phyloP scores from a whole-genome alignment of 225 moss, liverwort and hornwort species.

The Asterella californica region DNA sequence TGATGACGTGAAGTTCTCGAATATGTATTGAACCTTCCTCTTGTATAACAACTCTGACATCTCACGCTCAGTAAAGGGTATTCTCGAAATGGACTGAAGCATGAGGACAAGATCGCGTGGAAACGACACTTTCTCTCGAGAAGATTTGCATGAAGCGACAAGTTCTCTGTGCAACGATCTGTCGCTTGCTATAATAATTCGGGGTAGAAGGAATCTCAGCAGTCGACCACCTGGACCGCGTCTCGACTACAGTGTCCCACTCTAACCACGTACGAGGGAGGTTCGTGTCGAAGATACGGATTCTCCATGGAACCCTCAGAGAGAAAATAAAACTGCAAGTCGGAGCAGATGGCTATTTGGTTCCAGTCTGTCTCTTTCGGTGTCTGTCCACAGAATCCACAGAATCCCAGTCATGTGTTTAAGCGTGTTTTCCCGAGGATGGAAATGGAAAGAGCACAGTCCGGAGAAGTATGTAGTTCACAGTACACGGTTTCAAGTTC shows the following conservation, averaged over 20 bases:
- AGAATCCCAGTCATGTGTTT: not conserved
- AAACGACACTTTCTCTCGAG: not conserved
- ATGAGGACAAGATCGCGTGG: not conserved
- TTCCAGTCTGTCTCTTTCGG: not conserved
- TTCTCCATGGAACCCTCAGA: not conserved
- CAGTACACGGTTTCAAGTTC: not conserved
- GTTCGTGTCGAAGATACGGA: not conserved
- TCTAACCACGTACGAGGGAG: not conserved
- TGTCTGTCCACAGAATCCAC: not conserved
- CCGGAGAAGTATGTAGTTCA: not conserved
- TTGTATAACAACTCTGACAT: constrained; percentile 2
- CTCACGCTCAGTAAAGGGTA: constrained; percentile 1
- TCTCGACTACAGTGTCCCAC: not conserved
- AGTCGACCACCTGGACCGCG: not conserved
- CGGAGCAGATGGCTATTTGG: not conserved
- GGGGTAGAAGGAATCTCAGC: not conserved
- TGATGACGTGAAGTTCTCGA: too few relatives aligned
- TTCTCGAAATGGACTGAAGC: not conserved
- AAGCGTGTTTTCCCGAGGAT: not conserved
- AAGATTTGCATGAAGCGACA: not conserved
- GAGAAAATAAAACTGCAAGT: not conserved
- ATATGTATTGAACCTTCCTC: not conserved
- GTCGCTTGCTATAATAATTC: not conserved
- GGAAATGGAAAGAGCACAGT: too few relatives aligned
- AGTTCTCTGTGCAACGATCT: not conserved